A percentile compares a stretch with the other conserved stretches of the same genome.
Conservation (phyloP, 495 filamentous ascomycete genomes). For the Echria macrotheca region DNA sequence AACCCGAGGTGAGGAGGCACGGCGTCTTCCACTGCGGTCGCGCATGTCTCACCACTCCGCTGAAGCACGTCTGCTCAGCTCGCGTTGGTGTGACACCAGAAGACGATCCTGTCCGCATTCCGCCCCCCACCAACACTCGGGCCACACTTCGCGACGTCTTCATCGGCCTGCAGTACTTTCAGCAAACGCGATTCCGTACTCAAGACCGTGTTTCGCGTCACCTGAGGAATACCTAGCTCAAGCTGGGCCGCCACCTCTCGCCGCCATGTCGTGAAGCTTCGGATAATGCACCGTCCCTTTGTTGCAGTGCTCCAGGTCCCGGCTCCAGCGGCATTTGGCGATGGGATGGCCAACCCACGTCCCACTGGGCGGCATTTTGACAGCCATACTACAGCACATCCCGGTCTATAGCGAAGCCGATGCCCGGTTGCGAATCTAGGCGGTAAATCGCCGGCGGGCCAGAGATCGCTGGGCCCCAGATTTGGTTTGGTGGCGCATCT, state of each 20-base stretch:
- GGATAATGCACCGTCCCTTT: too few species aligned
- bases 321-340: neutral
- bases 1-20: neutral
- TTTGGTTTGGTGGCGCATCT: neutral
- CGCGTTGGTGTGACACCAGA: neutral
- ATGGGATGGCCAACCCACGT: neutral
- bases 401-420: neutral
- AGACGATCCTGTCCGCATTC: constrained; percentile 3
- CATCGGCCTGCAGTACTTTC: neutral
- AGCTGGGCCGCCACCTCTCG: too few species aligned
- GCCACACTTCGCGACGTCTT: neutral
- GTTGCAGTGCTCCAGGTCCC: neutral
- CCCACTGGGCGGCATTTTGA: neutral
- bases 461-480: constrained; percentile 1
- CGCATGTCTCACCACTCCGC: constrained; percentile 5
- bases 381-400: neutral
- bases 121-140: neutral
- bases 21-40: neutral
- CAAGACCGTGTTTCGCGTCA: too few species aligned
- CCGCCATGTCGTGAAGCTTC: too few species aligned
- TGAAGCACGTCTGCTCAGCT: constrained; percentile 5
- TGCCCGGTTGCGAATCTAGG: neutral
- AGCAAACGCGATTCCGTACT: neutral
- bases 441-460: neutral
- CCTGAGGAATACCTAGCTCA: too few species aligned